phyloP scores from a whole-genome alignment of 2,329 filamentous ascomycete species.

The Venturia pyrina region DNA sequence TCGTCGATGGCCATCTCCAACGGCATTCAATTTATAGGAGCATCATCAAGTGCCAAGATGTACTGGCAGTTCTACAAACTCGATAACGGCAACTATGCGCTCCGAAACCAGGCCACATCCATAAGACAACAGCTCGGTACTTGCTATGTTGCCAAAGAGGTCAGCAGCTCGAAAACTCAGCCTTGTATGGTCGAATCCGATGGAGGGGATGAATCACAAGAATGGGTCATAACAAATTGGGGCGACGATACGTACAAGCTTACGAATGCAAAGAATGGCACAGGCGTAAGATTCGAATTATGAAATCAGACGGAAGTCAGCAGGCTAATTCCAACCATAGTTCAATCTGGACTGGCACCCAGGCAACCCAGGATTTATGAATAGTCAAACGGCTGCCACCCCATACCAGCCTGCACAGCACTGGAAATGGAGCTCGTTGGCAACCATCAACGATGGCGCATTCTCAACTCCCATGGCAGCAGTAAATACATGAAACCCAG shows the following conservation, averaged over 20 bases:
- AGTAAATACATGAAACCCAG: neutral
- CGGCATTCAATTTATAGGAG: neutral
- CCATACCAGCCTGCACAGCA: constrained; percentile 8
- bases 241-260: constrained; percentile 6
- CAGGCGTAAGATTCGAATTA: neutral
- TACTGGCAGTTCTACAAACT: constrained; percentile 9
- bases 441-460: constrained; percentile 1
- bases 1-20: neutral
- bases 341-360: constrained; percentile 4
- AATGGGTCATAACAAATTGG: constrained; percentile 8
- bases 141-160: constrained; percentile 7
- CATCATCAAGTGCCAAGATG: neutral
- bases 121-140: constrained; percentile 9
- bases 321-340: neutral
- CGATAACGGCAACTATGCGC: neutral
- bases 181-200: constrained; percentile 6
- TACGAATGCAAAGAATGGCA: constrained; percentile 7
- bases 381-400: neutral
- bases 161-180: neutral
- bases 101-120: neutral
- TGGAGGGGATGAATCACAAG: constrained; percentile 2
- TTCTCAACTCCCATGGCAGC: constrained; percentile 9
- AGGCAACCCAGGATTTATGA: constrained; percentile 1
- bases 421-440: constrained; percentile 3
- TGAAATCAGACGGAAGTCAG: neutral